Evolutionary conservation across 495 filamentous ascomycete genomes (phyloP), one percentile per base, ranked within the genome.

Genomic region (Amphirosellinia nigrospora): DNA sequence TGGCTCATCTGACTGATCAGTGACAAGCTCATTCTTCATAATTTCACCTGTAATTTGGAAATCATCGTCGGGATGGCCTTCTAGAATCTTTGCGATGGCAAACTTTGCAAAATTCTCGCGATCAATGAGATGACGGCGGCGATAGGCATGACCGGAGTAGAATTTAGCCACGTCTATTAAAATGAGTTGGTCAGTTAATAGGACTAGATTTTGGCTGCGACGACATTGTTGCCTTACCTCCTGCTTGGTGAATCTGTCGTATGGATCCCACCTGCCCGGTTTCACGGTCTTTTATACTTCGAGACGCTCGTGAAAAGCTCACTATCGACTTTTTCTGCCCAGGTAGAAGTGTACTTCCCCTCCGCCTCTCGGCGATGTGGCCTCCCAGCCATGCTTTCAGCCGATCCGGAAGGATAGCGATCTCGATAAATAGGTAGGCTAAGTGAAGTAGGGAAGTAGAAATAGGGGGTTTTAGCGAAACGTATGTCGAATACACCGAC

Each of bases 11-110:
- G 7, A 59, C 2, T 48, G 56, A 34, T 66, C 30, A n/a, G n/a
- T 65, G 13, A 76, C 41, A n/a, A 50, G 52, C 41, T 72, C n/a
- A 28, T 60, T 64, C 34, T 71, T 41, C 75, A 75, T 70, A 3
- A 72, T 21, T 4, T 66, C 55, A n/a, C 71, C 70, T 8, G 70
- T 72, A 39, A 70, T 16, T 19, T 71, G 4, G 46, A 69, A 75
- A 13, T n/a, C 8, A 16, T 46, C 71, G 2, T 72, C 56, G 4
- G 69, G 66, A 6, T 39, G 50, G 15, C 70, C 66, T 19, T 67
- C 62, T 4, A 77, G 50, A 4, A 65, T 63, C 41, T 72, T 41
- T 10, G 62, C 46, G 15, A 77, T 77, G 15, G 58, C 55, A 55
- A 56, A 73, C 26, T 38, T 60, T 1, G 73, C 71, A 28, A 65